Conservation (phyloP, 2,329 filamentous ascomycete genomes). For the Sporothrix variecibatus region DNA sequence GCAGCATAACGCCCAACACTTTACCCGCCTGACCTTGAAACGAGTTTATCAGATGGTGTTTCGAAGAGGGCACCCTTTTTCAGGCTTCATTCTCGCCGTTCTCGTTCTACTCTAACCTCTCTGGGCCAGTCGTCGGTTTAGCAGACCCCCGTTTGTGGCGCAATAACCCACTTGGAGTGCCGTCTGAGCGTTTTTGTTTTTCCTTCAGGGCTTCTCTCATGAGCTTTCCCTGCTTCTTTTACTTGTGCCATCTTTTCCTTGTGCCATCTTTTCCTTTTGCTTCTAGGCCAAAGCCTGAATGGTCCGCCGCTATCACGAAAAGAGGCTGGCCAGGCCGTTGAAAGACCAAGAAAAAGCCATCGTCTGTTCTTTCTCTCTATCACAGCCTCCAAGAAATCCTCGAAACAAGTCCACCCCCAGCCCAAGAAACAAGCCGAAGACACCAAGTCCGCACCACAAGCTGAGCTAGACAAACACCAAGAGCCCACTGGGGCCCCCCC, state of each 20-base stretch:
- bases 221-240: not conserved
- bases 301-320: not conserved
- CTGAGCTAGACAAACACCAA: not conserved
- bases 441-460: not conserved
- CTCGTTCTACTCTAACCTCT: not conserved
- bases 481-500: not conserved
- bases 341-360: not conserved
- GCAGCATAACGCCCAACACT: not conserved
- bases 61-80: not conserved
- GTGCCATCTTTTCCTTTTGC: not conserved
- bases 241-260: not conserved
- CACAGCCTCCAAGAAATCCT: not conserved
- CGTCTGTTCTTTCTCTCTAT: not conserved
- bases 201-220: not conserved
- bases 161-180: conserved; percentile 2
- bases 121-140: not conserved
- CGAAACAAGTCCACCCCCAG: too few relatives aligned
- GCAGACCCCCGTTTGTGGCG: not conserved
- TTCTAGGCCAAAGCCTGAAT: not conserved
- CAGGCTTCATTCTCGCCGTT: not conserved
- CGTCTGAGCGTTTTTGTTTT: not conserved
- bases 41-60: not conserved
- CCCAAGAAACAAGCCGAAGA: not conserved
- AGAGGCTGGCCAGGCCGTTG: not conserved
- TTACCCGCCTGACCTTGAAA: not conserved